Evolutionary conservation across 2,329 filamentous ascomycete species (phyloP), one percentile per base, ranked within the genome.

Genomic region (Verticillium isaacii): DNA sequence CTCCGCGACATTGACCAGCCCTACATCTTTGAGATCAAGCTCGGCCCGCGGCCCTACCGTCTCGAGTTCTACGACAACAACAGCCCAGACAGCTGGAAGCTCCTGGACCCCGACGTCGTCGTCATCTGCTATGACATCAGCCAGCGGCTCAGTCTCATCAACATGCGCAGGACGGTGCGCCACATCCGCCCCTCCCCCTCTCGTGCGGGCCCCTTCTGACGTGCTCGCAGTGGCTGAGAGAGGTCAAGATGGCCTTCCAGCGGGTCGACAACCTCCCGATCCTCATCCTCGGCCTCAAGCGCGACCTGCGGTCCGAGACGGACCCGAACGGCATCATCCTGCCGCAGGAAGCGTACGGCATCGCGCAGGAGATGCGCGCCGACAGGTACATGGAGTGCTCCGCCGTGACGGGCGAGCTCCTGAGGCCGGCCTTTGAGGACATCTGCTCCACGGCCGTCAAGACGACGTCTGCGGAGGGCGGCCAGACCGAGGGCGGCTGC

Each of bases 321-420:
- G 85, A 88, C 66, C 84, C 84, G 2, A 85, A 86, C 63, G 84
- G 84, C 34, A 80, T 83, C 65, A 84, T 88, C 59, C 83, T 85
- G 64, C 86, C 86, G 12, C 82, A 88, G 64, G 86, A 88, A 71
- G 85, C 78, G 1, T 85, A 86, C 68, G 77, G 77, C 32, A 70
- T 81, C 58, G 80, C 85, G 25, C 84, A 87, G 68, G 79, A 81
- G 65, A 78, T 88, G 77, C 76, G 85, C 59, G 84, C 80, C 56
- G 86, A 89, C 71, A 83, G 82, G 65, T 89, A 88, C 67, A 81
- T 87, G 70, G 86, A 89, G 68, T 89, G 85, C 72, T 87, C 85
- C 1, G 84, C 85, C 7, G 74, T 82, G 57, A 86, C 84, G 3
- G 85, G 85, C 17, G 84, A 87, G 73, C 76, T 88, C 60, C 69